Percentiles rank a stretch among this genome's conserved stretches.
Conservation (phyloP, 768 basidiomycete genomes). For the Mycena latifolia region DNA sequence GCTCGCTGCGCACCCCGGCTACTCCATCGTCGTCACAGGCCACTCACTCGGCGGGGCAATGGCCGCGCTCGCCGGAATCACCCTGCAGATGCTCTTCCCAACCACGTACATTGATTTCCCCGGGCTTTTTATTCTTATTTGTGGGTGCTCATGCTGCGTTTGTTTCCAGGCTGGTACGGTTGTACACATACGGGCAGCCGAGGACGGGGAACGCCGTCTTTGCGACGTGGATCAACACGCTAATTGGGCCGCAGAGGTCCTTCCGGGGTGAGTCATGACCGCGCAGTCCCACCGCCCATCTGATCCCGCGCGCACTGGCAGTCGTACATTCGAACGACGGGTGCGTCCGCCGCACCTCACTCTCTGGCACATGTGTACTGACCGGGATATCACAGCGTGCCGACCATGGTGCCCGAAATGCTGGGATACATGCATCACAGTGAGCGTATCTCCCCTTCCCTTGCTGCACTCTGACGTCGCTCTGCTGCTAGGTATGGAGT, state of each 20-base stretch:
- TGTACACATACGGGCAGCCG: slow-evolving; percentile 36
- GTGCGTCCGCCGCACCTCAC: neutral
- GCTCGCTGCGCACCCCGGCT: slow-evolving; percentile 47
- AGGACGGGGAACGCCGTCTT: slow-evolving; percentile 26
- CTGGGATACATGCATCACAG: slow-evolving; percentile 32
- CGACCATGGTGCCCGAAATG: slow-evolving; percentile 24
- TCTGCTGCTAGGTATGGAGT: slow-evolving; percentile 27
- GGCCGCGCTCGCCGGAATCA: slow-evolving; percentile 52
- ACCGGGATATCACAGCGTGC: slow-evolving; percentile 20
- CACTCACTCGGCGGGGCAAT: slow-evolving; percentile 59
- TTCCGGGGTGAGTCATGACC: slow-evolving; percentile 21
- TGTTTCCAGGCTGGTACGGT: slow-evolving; percentile 6
- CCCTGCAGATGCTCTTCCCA: slow-evolving; percentile 46
- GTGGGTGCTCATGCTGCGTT: neutral
- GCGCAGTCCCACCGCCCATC: neutral
- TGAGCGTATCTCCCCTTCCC: neutral
- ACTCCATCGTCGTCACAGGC: slow-evolving; percentile 49
- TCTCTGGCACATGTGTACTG: neutral
- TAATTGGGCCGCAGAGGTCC: slow-evolving; percentile 22
- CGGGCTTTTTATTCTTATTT: neutral
- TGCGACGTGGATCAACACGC: slow-evolving; percentile 26
- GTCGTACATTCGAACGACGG: slow-evolving; percentile 34
- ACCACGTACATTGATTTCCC: slow-evolving; percentile 25
- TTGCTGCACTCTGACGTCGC: neutral
- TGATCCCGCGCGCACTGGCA: slow-evolving; percentile 11